Percentiles rank a stretch among this genome's conserved stretches.
These are phyloP conservation scores for Fonsecaea erecta DNA, from an alignment of 2,329 filamentous ascomycete species.

Conservation along the genomic window DNA sequence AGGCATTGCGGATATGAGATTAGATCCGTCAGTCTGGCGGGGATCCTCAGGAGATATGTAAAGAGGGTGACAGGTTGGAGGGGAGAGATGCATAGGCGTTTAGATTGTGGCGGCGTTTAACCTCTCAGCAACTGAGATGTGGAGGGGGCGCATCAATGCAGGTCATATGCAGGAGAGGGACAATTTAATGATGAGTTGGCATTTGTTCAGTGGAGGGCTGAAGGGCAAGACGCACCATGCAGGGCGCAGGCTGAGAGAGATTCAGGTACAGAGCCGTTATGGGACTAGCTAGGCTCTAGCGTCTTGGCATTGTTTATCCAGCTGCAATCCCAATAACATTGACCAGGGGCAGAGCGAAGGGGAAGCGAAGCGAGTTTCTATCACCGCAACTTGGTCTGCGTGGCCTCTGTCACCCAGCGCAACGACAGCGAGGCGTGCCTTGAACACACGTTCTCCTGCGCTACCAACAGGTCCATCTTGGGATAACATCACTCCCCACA, in stretches of 20 bases:
- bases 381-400: slow-evolving; percentile 14
- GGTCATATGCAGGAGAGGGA: slow-evolving; percentile 23
- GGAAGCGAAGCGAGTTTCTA: slow-evolving; percentile 7
- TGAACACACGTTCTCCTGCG: not conserved
- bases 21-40: slow-evolving; percentile 11
- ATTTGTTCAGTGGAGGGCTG: not conserved
- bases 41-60: slow-evolving; percentile 10
- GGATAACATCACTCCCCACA: slow-evolving; percentile 9
- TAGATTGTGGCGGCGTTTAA: not conserved
- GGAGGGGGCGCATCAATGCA: slow-evolving; percentile 11
- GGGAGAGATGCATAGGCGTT: slow-evolving; percentile 5
- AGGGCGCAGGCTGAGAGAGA: slow-evolving; percentile 6
- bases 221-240: slow-evolving; percentile 8
- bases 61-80: not conserved
- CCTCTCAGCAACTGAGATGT: not conserved
- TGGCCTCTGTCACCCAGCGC: slow-evolving; percentile 7
- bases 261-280: slow-evolving; percentile 8
- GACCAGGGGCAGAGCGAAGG: not conserved
- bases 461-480: slow-evolving; percentile 22
- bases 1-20: slow-evolving; percentile 12
- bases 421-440: slow-evolving; percentile 11
- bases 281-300: not conserved
- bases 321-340: not conserved
- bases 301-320: slow-evolving; percentile 24
- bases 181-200: slow-evolving; percentile 11